phyloP scores from a whole-genome alignment of 805 yeast genomes.

The Ogataea glucozyma region DNA sequence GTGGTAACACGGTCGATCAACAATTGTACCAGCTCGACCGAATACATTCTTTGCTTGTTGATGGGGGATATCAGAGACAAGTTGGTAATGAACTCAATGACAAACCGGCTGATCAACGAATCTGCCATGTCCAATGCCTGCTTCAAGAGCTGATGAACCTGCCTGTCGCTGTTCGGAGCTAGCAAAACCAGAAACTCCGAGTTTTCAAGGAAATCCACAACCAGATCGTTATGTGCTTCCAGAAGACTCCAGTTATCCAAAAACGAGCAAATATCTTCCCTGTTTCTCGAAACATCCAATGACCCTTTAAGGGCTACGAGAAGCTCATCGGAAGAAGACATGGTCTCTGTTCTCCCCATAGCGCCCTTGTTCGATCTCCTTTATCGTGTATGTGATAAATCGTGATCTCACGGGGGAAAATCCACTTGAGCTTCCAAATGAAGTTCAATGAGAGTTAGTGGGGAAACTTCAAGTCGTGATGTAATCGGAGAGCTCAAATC shows the following conservation, averaged over 20 bases:
- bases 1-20: slow-evolving; percentile 9
- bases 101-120: slow-evolving; percentile 9
- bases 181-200: slow-evolving; percentile 11
- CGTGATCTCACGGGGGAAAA: too few species aligned
- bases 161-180: not conserved
- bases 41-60: slow-evolving; percentile 22
- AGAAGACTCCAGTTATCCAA: slow-evolving; percentile 18
- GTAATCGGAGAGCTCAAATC: too few species aligned
- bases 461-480: too few species aligned
- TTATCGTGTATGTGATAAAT: too few species aligned
- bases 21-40: slow-evolving; percentile 13
- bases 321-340: not conserved
- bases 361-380: too few species aligned
- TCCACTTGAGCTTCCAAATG: too few species aligned
- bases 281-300: not conserved
- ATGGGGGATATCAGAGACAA: slow-evolving; percentile 22
- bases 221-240: slow-evolving; percentile 9
- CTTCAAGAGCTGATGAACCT: slow-evolving; percentile 7
- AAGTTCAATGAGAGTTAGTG: too few species aligned
- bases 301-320: not conserved
- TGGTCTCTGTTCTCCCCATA: too few species aligned
- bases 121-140: not conserved
- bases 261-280: slow-evolving; percentile 4
- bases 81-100: slow-evolving; percentile 18
- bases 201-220: slow-evolving; percentile 17